Conservation (phyloP, 768 basidiomycete genomes). For the Termitomyces sp. region DNA sequence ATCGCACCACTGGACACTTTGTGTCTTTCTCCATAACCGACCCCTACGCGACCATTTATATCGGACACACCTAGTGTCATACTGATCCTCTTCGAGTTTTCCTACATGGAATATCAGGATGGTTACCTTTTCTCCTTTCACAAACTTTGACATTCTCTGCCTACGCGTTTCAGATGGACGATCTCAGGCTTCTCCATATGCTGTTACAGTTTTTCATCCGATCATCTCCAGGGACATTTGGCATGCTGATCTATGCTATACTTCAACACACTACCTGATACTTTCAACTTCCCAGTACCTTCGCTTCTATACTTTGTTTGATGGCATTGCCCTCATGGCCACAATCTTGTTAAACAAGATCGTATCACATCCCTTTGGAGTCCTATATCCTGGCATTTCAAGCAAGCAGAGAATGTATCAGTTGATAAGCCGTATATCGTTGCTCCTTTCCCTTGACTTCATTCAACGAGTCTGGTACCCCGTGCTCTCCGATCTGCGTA, state of each 20-base stretch:
- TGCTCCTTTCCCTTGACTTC: background rate
- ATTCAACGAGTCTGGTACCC: background rate
- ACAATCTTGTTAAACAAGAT: background rate
- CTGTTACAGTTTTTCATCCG: background rate
- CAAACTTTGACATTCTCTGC: background rate
- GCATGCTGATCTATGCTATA: background rate
- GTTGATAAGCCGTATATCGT: background rate
- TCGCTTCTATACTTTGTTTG: slow-evolving; percentile 1
- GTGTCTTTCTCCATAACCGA: background rate
- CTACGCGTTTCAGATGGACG: background rate
- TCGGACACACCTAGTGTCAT: background rate
- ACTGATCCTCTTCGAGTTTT: background rate
- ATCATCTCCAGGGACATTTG: slow-evolving; percentile 10
- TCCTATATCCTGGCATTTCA: background rate
- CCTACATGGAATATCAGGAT: background rate
- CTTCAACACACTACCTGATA: background rate
- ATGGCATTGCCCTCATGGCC: background rate
- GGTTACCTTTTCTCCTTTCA: background rate
- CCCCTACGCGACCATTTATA: background rate
- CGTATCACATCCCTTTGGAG: background rate
- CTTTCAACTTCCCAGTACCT: background rate
- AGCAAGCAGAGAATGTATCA: background rate
- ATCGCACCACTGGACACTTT: background rate
- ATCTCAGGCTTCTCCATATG: background rate
- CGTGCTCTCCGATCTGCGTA: background rate